These are phyloP conservation scores for Aspergillus felis DNA, from an alignment of 2,329 filamentous ascomycete species.

Conservation along the genomic window DNA sequence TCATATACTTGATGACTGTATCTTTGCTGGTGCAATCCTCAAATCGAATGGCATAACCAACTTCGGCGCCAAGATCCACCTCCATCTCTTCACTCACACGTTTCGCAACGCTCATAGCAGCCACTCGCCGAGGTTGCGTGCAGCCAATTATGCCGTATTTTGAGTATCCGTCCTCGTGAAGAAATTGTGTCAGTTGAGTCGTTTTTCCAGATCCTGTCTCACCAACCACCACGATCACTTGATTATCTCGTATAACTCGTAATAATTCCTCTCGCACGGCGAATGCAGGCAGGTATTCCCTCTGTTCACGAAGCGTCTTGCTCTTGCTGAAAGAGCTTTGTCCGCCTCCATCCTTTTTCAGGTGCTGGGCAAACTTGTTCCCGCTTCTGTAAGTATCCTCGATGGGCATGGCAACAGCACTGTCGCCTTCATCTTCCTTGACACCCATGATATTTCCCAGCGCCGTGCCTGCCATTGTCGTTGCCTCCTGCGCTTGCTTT, in stretches of 20 bases:
- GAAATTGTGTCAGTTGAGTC: constrained; percentile 92
- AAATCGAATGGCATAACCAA: constrained; percentile 96
- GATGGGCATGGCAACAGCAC: constrained; percentile 70
- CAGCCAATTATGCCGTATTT: constrained; percentile 88
- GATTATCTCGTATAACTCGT: constrained; percentile 90
- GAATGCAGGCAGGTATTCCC: constrained; percentile 91
- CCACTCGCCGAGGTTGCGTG: constrained; percentile 92
- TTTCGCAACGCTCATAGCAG: constrained; percentile 98
- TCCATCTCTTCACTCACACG: constrained; percentile 99
- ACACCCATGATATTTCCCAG: constrained; percentile 94
- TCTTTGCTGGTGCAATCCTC: constrained; percentile 97
- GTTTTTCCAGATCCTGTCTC: constrained; percentile 98
- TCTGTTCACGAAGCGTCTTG: constrained; percentile 84
- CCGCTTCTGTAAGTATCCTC: constrained; percentile 65
- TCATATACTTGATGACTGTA: constrained; percentile 98
- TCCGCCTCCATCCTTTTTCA: constrained; percentile 77
- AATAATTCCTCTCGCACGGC: constrained; percentile 91
- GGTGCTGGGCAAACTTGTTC: constrained; percentile 82
- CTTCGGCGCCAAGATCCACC: constrained; percentile 76
- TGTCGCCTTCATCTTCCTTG: constrained; percentile 85
- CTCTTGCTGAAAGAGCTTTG: constrained; percentile 90
- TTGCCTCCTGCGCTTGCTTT: constrained; percentile 91
- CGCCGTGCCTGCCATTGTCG: constrained; percentile 84
- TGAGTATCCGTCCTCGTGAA: constrained; percentile 92
- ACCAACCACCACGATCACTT: constrained; percentile 93